Conservation (phyloP, 495 filamentous ascomycete genomes). For the Echria macrotheca region DNA sequence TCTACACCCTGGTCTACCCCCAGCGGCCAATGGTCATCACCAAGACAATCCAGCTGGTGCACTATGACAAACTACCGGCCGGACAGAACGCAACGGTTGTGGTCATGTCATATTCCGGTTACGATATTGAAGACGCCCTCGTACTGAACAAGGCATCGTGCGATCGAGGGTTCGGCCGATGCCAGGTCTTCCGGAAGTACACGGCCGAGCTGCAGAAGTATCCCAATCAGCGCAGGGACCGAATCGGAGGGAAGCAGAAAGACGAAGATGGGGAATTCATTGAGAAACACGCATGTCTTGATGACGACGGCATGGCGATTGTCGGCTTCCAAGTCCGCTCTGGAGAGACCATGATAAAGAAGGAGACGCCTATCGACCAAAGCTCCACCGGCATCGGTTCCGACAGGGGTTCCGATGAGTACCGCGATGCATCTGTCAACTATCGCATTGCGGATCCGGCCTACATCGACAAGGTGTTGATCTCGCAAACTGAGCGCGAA, state of each 20-base stretch:
- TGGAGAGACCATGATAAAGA: slow-evolving; percentile 84
- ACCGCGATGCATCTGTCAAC: slow-evolving; percentile 62
- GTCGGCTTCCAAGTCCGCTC: slow-evolving; percentile 69
- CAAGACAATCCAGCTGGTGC: slow-evolving; percentile 90
- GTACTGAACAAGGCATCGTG: slow-evolving; percentile 93
- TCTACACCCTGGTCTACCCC: slow-evolving; percentile 96
- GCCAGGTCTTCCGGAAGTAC: slow-evolving; percentile 92
- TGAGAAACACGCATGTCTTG: slow-evolving; percentile 67
- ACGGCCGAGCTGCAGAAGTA: slow-evolving; percentile 71
- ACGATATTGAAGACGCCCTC: slow-evolving; percentile 98
- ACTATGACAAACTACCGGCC: slow-evolving; percentile 95
- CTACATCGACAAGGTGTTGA: slow-evolving; percentile 91
- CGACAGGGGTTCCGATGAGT: slow-evolving; percentile 56
- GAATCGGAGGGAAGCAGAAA: slow-evolving; percentile 58
- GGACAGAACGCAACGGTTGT: slow-evolving; percentile 96
- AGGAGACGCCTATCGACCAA: slow-evolving; percentile 71
- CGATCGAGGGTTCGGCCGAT: slow-evolving; percentile 90
- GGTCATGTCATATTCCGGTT: slow-evolving; percentile 98
- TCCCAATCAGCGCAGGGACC: slow-evolving; percentile 71
- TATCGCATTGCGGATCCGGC: slow-evolving; percentile 80
- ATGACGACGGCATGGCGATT: slow-evolving; percentile 73
- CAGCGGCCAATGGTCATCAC: slow-evolving; percentile 97
- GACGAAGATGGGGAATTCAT: slow-evolving; percentile 50
- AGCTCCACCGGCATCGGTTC: slow-evolving; percentile 57
- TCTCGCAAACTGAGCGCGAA: slow-evolving; percentile 78